Evolutionary conservation across 768 basidiomycete genomes (phyloP).

Genomic region (Termitomyces sp.): DNA sequence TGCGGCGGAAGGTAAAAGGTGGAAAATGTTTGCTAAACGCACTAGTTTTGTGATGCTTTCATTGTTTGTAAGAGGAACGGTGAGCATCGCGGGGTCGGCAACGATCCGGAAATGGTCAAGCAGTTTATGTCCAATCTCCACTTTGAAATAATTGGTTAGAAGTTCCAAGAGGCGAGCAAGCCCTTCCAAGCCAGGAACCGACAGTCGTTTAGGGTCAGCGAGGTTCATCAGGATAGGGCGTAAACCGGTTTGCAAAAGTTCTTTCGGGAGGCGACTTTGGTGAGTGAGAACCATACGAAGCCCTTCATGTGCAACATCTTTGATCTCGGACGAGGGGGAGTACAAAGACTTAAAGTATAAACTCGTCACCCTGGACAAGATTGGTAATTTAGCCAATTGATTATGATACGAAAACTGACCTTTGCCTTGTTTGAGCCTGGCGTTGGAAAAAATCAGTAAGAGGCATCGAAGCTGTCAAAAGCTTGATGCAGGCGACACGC

Average conservation of each 20-base stretch:
- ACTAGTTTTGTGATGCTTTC: constrained; percentile 91
- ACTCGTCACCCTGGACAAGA: constrained; percentile 68
- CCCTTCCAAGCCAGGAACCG: constrained; percentile 88
- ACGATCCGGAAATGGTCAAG: constrained; percentile 94
- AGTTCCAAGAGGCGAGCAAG: constrained; percentile 90
- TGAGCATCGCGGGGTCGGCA: constrained; percentile 82
- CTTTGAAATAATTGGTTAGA: constrained; percentile 98
- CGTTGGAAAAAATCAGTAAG: constrained; percentile 89
- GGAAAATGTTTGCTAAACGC: constrained; percentile 95
- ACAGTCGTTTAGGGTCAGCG: constrained; percentile 91
- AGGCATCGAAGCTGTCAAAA: constrained; percentile 92
- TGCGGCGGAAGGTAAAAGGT: constrained; percentile 89
- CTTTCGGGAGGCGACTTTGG: constrained; percentile 90
- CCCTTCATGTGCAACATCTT: constrained; percentile 92
- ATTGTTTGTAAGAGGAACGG: constrained; percentile 78
- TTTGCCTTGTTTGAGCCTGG: constrained; percentile 79
- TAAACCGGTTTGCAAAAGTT: constrained; percentile 89
- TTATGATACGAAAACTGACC: constrained; percentile 37
- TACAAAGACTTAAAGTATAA: constrained; percentile 99
- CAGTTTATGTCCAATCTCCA: constrained; percentile 96
- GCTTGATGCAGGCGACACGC: constrained; percentile 88
- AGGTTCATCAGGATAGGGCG: constrained; percentile 97
- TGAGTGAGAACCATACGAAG: constrained; percentile 83
- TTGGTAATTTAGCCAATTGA: background rate
- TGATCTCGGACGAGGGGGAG: constrained; percentile 84